Base-by-base conservation (phyloP, 2,329 filamentous ascomycete genomes). In the Claviceps sp. region DNA sequence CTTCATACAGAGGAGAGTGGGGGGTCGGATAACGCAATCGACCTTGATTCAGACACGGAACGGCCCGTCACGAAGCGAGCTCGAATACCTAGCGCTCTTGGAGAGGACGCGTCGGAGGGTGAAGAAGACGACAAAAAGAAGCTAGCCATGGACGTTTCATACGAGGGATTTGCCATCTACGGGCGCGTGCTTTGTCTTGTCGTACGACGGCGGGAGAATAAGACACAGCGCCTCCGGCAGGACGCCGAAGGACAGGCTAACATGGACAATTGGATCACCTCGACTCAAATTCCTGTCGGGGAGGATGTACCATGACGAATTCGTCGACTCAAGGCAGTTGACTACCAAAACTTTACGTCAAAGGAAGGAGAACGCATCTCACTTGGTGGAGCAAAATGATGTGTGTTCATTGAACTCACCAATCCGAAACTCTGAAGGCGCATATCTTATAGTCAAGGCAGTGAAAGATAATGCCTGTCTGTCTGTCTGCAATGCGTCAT, bases 121-220 rank as follows among this genome's bases (percentile, higher is more conserved):
- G 65, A 66, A 11, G 82, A 86, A 9, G 82, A 86, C 53, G 86
- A 95, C 62, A 94, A 96, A 70, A 96, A 98, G 73, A 97, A 96
- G 67, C 71, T 95, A 60, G 80, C 78, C 20, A 79, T 96, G 72
- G 84, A 85, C 55, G 93, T 91, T 26, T 84, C 82, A 14, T 98
- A 97, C 68, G 89, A 97, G 62, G 91, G 93, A 8, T 97, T 97
- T 69, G 87, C 85, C 60, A 96, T 98, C 63, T 95, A 95, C 69
- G 89, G 93, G 11, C 85, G 88, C 59, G 88, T 95, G 47, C 73
- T 98, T 26, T 97, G 90, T 67, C 75, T 98, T 54, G 85, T 98
- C 8, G 84, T 98, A 62, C 84, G 82, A 67, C 86, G 85, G 64
- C 82, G 85, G 55, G 84, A 82, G 57, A 76, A 70, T 5, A 13